Percentiles rank a stretch among this genome's conserved stretches.
Evolutionary conservation across 2,329 filamentous ascomycete species (phyloP).

Genomic region (Plenodomus biglobosus): DNA sequence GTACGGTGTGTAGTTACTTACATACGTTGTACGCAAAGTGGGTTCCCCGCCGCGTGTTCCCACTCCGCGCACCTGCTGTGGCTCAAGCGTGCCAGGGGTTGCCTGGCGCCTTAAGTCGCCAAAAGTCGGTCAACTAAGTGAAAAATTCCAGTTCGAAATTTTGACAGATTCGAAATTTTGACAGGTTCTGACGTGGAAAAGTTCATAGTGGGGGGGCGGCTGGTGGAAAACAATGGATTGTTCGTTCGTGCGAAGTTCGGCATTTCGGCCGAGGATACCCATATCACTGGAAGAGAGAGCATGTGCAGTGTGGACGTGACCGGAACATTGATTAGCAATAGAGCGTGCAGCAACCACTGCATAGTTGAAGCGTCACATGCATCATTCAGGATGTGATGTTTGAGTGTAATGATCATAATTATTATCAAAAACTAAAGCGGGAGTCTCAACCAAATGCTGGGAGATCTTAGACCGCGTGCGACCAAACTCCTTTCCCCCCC

Average conservation of each 20-base stretch:
- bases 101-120: constrained; percentile 20
- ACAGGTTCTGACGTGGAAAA: constrained; percentile 3
- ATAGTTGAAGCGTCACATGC: constrained; percentile 22
- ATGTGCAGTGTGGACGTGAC: constrained; percentile 12
- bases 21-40: too few species aligned
- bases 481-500: constrained; percentile 8
- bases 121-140: constrained; percentile 26
- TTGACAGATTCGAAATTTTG: too few species aligned
- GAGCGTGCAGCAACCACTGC: constrained; percentile 12
- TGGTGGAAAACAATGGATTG: neutral
- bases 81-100: constrained; percentile 7
- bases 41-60: constrained; percentile 6
- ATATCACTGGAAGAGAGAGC: neutral
- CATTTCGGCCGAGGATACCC: neutral
- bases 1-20: too few species aligned
- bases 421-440: constrained; percentile 29
- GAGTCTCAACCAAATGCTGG: constrained; percentile 29
- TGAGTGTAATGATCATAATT: constrained; percentile 21
- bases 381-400: constrained; percentile 6
- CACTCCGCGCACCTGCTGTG: constrained; percentile 4
- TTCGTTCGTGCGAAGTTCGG: constrained; percentile 1
- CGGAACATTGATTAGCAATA: constrained; percentile 18
- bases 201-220: neutral
- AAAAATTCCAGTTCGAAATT: constrained; percentile 3
- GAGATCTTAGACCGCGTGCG: constrained; percentile 26